Conservation (phyloP, 1,139 yeast genomes). For the Debaryomyces nepalensis region DNA sequence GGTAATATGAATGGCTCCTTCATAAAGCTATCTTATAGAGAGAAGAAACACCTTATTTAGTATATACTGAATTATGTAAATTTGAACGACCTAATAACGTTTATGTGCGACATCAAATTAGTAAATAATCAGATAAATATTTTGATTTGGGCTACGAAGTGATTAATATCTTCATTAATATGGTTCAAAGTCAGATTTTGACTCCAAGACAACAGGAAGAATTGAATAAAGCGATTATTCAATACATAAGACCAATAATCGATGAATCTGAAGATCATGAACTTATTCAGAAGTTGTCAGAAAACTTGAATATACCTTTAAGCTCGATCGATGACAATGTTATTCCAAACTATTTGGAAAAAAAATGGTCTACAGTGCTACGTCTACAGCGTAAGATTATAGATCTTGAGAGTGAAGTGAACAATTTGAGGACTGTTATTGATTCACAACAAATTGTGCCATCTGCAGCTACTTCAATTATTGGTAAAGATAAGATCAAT, state of each 20-base stretch:
- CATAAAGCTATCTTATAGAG: too few relatives aligned
- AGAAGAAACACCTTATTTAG: too few relatives aligned
- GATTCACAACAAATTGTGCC: constrained; percentile 31
- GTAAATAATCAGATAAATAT: constrained; percentile 1
- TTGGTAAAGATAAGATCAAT: constrained; percentile 44
- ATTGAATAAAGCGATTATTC: constrained; percentile 59
- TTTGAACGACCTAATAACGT: not conserved
- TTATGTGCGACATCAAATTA: constrained; percentile 4
- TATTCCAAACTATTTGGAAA: constrained; percentile 64
- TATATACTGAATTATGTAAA: not conserved
- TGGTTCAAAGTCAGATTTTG: constrained; percentile 34
- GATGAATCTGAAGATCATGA: constrained; percentile 21
- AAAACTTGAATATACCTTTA: constrained; percentile 21
- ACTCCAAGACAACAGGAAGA: constrained; percentile 57
- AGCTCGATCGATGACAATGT: constrained; percentile 23
- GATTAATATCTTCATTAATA: constrained; percentile 6
- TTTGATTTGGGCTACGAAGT: not conserved
- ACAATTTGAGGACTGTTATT: constrained; percentile 45
- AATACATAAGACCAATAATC: constrained; percentile 50
- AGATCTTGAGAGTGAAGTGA: constrained; percentile 55
- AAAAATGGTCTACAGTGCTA: constrained; percentile 88
- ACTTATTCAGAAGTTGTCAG: constrained; percentile 19
- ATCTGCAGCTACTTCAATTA: constrained; percentile 10
- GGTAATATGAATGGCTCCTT: not conserved
- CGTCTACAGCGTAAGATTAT: constrained; percentile 76